Base-by-base conservation (phyloP, 83 land plant species). In the Diphasiastrum complanatum region DNA sequence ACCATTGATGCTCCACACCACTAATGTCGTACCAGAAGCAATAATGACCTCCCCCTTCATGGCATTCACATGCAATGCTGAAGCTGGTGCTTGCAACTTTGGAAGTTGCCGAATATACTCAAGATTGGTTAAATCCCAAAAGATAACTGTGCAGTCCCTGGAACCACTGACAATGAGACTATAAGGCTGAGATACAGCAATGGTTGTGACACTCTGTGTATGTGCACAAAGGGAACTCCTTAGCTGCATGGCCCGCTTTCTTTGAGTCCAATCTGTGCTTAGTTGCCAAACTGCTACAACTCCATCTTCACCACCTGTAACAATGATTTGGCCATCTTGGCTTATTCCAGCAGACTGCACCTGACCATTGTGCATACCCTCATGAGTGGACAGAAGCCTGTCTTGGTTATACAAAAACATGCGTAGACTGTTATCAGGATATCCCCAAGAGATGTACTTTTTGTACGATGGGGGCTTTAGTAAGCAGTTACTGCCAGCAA, bases 1-100 rank as follows among this genome's bases (percentile, higher is more conserved):
- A 5, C 97, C 99, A 70, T 95, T 95, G 60, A 90, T 74, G 72
- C 93, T 95, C 99, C 97, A 95, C 20, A 95, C 82, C n/a, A 86
- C 77, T 45, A 95, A 85, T 35, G 74, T 51, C 31, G 95, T 71
- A 28, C 99, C 99, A 66, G 96, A 86, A 6, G 99, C 99, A 20
- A 97, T 95, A 31, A 86, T 72, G 26, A 95, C 79, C 60, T 86
- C 93, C n/a, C 99, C 99, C 27, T 84, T 90, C 79, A 90, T 73
- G 48, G 89, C 90, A 74, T 95, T 95, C n/a, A 80, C 82, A 73
- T 86, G 79, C 11, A 95, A 51, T 8, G 97, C 97, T 19, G 96
- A 86, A 28, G 95, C 76, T 41, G 99, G 79, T 28, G 90, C 79
- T 12, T 93, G 89, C 67, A 95, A 79, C 67, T 76, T 76, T 33